Percentiles rank a stretch among this genome's conserved stretches.
Conservation (phyloP, 2,329 filamentous ascomycete genomes). For the Aspergillus spinulosporus region DNA sequence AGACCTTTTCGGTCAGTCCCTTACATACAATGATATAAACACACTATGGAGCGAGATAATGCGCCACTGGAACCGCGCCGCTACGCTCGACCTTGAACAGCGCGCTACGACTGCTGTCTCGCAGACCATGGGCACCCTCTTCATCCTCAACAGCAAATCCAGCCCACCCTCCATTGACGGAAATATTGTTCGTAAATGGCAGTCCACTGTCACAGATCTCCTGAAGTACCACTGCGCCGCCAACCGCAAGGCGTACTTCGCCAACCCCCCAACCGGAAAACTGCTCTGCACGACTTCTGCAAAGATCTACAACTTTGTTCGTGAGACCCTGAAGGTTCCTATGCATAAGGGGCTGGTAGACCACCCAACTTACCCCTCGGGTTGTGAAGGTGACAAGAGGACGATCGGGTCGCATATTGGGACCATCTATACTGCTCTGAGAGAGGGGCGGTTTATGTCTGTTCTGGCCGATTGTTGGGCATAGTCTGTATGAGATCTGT, state of each 20-base stretch:
- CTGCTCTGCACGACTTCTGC: constrained; percentile 35
- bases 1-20: not conserved
- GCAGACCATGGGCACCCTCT: constrained; percentile 6
- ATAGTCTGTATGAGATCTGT: not conserved
- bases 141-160: not conserved
- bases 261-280: not conserved
- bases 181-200: constrained; percentile 7
- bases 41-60: constrained; percentile 20
- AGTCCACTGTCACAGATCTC: not conserved
- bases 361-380: constrained; percentile 25
- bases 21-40: not conserved
- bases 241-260: constrained; percentile 21
- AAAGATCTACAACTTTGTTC: constrained; percentile 39
- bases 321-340: constrained; percentile 34
- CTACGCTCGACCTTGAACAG: constrained; percentile 15
- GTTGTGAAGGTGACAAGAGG: constrained; percentile 12
- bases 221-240: constrained; percentile 15
- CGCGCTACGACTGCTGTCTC: constrained; percentile 14
- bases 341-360: constrained; percentile 35
- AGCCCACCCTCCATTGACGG: not conserved
- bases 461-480: constrained; percentile 9
- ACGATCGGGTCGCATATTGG: constrained; percentile 28
- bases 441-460: constrained; percentile 19
- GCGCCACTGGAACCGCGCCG: constrained; percentile 19
- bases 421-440: constrained; percentile 28